A percentile compares a stretch with the other conserved stretches of the same genome.
These are phyloP conservation scores for Oxyria digyna DNA, from an alignment of 148 eudicot genomes.

Conservation along the genomic window DNA sequence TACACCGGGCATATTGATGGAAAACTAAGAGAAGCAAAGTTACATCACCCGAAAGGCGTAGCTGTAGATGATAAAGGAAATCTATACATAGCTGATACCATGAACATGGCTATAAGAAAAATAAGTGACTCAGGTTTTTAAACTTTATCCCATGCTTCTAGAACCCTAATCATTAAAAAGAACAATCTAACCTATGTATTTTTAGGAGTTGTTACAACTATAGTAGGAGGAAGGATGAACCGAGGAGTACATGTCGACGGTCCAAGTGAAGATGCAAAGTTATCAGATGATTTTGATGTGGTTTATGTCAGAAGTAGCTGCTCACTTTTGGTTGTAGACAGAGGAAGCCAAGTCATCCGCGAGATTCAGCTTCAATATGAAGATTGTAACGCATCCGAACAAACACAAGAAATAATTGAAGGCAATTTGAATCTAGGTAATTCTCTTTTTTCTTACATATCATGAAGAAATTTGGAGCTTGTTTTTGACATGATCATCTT, in stretches of 20 bases:
- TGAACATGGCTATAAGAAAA: conserved; percentile 86
- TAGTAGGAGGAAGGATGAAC: conserved; percentile 86
- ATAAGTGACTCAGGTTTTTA: conserved; percentile 70
- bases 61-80: conserved; percentile 94
- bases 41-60: conserved; percentile 87
- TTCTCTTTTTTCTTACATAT: not conserved
- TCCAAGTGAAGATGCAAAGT: conserved; percentile 94
- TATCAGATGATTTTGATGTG: conserved; percentile 91
- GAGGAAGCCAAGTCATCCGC: conserved; percentile 77
- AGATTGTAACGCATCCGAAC: conserved; percentile 33
- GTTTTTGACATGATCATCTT: no score
- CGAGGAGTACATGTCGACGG: conserved; percentile 86
- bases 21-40: conserved; percentile 67
- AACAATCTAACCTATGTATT: not conserved
- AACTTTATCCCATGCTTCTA: not conserved
- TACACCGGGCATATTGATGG: conserved; percentile 92
- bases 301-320: conserved; percentile 92
- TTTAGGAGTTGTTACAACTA: conserved; percentile 66
- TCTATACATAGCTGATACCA: conserved; percentile 79
- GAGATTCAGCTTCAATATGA: conserved; percentile 94
- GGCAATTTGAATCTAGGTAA: conserved; percentile 75
- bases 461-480: not conserved
- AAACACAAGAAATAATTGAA: conserved; percentile 43
- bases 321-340: conserved; percentile 85
- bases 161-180: not conserved